Evolutionary conservation across 1,284 basidiomycete species (phyloP).

Genomic region (Cronartium quercuum): DNA sequence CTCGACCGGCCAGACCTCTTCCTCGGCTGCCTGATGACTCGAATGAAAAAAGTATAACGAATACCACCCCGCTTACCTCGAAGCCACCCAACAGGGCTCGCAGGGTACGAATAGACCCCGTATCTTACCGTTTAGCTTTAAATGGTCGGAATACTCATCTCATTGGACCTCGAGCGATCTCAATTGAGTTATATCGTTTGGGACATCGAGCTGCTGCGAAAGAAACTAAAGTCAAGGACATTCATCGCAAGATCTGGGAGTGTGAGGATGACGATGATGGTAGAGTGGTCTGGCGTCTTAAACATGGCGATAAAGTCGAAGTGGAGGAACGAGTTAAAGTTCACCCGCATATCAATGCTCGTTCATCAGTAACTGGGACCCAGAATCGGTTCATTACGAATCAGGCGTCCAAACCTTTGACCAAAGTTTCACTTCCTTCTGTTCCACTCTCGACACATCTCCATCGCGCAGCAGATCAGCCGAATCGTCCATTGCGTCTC

Average conservation of each 20-base stretch:
- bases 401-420: too few relatives aligned
- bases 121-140: slow-evolving; percentile 28
- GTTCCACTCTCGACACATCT: background rate
- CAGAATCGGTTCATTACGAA: too few relatives aligned
- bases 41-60: background rate
- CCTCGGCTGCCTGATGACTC: background rate
- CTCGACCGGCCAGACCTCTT: slow-evolving; percentile 26
- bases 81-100: slow-evolving; percentile 17
- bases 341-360: background rate
- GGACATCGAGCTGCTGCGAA: slow-evolving; percentile 27
- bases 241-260: slow-evolving; percentile 21
- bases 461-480: background rate
- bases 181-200: slow-evolving; percentile 30
- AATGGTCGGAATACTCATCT: slow-evolving; percentile 36
- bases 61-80: background rate
- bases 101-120: slow-evolving; percentile 27
- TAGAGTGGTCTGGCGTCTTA: slow-evolving; percentile 21
- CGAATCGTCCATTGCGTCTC: background rate
- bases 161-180: slow-evolving; percentile 34
- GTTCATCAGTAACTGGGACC: background rate
- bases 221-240: slow-evolving; percentile 25
- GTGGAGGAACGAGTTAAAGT: slow-evolving; percentile 14
- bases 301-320: background rate
- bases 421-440: background rate
- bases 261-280: slow-evolving; percentile 19